A percentile compares a stretch with the other conserved stretches of the same genome.
These are phyloP conservation scores for Podaxis rugospora DNA, from an alignment of 768 basidiomycete genomes.

Conservation along the genomic window DNA sequence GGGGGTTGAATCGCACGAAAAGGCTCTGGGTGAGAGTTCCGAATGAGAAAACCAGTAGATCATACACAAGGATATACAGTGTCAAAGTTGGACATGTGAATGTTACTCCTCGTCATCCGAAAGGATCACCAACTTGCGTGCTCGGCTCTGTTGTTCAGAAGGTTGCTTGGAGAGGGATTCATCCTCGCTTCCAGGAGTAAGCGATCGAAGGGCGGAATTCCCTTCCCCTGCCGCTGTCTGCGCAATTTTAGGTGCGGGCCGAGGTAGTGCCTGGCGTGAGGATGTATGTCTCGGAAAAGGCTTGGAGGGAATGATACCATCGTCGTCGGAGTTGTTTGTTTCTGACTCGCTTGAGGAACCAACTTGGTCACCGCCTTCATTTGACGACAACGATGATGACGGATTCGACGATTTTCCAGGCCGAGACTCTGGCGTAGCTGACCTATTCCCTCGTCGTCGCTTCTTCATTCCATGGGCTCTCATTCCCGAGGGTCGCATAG, in stretches of 20 bases:
- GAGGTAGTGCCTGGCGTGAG: background rate
- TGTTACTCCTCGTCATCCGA: conserved; percentile 10
- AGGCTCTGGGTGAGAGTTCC: background rate
- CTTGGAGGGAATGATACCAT: background rate
- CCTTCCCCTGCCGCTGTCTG: background rate
- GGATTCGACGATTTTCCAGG: background rate
- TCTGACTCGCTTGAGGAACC: background rate
- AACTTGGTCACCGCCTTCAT: background rate
- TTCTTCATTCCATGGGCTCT: conserved; percentile 46
- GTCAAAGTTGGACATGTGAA: background rate
- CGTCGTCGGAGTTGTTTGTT: background rate
- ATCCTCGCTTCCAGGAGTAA: background rate
- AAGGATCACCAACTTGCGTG: background rate
- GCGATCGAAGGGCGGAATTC: background rate
- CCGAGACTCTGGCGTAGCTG: background rate
- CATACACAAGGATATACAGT: background rate
- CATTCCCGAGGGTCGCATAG: conserved; percentile 46
- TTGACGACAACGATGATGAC: background rate
- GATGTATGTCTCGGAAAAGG: background rate
- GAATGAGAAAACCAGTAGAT: background rate
- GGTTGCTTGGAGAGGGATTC: background rate
- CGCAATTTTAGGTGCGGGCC: background rate
- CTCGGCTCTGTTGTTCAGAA: background rate
- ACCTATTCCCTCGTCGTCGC: conserved; percentile 38
- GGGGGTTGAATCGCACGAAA: background rate